Evolutionary conservation across 1,284 basidiomycete genomes (phyloP).

Genomic region (Naganishia liquefaciens): DNA sequence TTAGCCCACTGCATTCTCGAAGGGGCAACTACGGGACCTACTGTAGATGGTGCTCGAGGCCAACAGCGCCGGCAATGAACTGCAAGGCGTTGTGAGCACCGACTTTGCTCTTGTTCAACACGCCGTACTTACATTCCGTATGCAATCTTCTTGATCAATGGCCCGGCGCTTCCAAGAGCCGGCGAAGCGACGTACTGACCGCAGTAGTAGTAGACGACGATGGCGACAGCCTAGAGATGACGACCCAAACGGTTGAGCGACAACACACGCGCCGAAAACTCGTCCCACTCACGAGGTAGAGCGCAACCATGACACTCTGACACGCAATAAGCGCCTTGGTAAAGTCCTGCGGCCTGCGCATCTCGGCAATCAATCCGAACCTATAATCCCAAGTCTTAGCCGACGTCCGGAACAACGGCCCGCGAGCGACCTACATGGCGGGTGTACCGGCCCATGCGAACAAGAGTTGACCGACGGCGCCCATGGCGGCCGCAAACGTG

Average conservation of each 20-base stretch:
- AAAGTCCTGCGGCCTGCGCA: slow-evolving; percentile 47
- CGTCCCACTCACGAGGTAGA: slow-evolving; percentile 38
- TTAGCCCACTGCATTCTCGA: not conserved
- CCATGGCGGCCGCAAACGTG: slow-evolving; percentile 47
- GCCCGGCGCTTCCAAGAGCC: slow-evolving; percentile 53
- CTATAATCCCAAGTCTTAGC: not conserved
- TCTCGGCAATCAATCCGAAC: slow-evolving; percentile 52
- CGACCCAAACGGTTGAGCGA: not conserved
- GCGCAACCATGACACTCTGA: slow-evolving; percentile 38
- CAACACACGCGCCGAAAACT: too few species aligned
- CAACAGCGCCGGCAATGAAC: slow-evolving; percentile 25
- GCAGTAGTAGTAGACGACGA: slow-evolving; percentile 42
- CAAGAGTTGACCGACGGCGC: slow-evolving; percentile 45
- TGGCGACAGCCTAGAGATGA: slow-evolving; percentile 34
- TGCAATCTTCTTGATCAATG: slow-evolving; percentile 46
- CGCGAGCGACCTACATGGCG: slow-evolving; percentile 34
- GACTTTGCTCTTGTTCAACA: not conserved
- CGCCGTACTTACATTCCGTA: slow-evolving; percentile 38
- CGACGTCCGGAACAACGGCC: not conserved
- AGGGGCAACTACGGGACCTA: not conserved
- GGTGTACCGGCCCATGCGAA: slow-evolving; percentile 41
- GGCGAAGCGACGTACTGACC: slow-evolving; percentile 53
- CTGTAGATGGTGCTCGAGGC: slow-evolving; percentile 30
- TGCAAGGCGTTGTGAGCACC: not conserved
- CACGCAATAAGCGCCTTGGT: slow-evolving; percentile 40